Evolutionary conservation across 257 asterid genomes (phyloP), one percentile per base, ranked within the genome.

Genomic region (Ilex asprella): DNA sequence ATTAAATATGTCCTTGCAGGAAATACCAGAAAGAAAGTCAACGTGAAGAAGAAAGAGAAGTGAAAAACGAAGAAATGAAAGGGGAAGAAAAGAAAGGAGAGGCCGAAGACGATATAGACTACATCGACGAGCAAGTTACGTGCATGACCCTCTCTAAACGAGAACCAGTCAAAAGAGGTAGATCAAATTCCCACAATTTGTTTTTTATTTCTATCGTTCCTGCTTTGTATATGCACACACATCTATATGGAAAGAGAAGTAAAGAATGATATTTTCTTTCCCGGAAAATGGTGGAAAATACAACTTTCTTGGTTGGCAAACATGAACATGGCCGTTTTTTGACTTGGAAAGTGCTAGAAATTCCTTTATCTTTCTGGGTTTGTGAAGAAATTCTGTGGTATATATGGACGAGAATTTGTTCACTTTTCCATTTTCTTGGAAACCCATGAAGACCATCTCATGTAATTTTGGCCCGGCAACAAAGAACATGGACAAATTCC

Each of bases 161-260:
- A 12, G 73, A 73, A 32, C 58, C 81, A 79, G 75, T 53, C 60
- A 80, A 71, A 57, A 59, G 74, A 69, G 31, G 88, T 89, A 83
- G 62, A 39, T 7, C 7, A 15, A n/a, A 35, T 35, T 35, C 41
- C 54, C 50, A 44, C 11, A 44, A 44, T 44, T 44, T 44, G 9
- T 44, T 44, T 8, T 7, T 44, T 44, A 44, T 7, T 7, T 44
- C 50, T 44, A 21, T 21, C 27, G 27, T 21, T 21, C 27, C 27
- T 21, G 27, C 27, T 21, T 44, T 44, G 13, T 7, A 44, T 7
- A 7, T 7, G 13, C 9, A 44, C 9, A 44, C 9, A 44, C 13
- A 7, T 44, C 9, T 44, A 8, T 8, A 44, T 44, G 13, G 13
- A 44, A 49, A 49, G 54, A n/a, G 16, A 49, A 49, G 10, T 4